These are phyloP conservation scores for Schizonepeta tenuifolia DNA, from an alignment of 257 asterid genomes.

Conservation along the genomic window DNA sequence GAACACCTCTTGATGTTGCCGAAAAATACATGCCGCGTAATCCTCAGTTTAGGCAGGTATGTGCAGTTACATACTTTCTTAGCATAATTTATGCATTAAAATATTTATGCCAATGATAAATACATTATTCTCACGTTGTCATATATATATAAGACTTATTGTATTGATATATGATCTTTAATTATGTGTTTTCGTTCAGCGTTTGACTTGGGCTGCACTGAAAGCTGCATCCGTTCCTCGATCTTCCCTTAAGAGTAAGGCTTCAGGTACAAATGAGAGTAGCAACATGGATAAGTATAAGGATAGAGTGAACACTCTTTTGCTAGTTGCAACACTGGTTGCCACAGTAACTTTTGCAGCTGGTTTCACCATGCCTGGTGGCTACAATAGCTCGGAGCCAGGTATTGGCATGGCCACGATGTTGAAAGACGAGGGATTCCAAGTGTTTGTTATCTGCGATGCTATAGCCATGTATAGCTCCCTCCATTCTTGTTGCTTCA, in stretches of 20 bases:
- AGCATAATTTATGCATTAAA: too few relatives aligned
- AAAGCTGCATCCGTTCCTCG: conserved; percentile 36
- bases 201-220: conserved; percentile 41
- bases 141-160: too few relatives aligned
- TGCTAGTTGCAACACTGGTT: conserved; percentile 45
- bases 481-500: conserved; percentile 40
- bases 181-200: conserved; percentile 12
- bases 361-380: conserved; percentile 52
- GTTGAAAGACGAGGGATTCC: conserved; percentile 38
- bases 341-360: conserved; percentile 45
- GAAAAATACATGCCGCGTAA: not conserved
- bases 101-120: too few relatives aligned
- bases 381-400: conserved; percentile 33
- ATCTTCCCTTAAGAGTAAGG: not conserved
- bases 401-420: conserved; percentile 44
- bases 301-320: conserved; percentile 43
- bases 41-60: conserved; percentile 32
- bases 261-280: not conserved
- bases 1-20: conserved; percentile 45
- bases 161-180: too few relatives aligned
- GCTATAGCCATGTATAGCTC: conserved; percentile 48
- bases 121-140: too few relatives aligned
- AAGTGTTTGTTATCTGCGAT: conserved; percentile 41
- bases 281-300: conserved; percentile 9
- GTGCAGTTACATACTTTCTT: not conserved